These are phyloP conservation scores for Ormosia emarginata DNA, from an alignment of 306 rosid genomes.

Conservation along the genomic window DNA sequence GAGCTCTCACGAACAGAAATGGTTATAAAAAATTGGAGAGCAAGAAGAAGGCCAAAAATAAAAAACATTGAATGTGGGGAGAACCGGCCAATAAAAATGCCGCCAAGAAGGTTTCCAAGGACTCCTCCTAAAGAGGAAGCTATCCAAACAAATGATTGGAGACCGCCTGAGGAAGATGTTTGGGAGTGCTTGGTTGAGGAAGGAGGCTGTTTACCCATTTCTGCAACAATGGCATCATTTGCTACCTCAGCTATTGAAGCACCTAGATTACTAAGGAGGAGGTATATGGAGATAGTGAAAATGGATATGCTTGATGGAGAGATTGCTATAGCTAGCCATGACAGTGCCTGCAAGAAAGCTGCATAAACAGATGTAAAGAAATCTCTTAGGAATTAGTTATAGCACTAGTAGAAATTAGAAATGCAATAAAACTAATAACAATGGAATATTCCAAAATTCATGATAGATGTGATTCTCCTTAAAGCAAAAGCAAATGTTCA, in stretches of 20 bases:
- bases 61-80: conserved; percentile 63
- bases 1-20: conserved; percentile 55
- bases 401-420: not conserved
- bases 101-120: conserved; percentile 78
- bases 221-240: conserved; percentile 93
- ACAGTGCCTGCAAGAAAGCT: conserved; percentile 86
- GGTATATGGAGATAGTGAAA: conserved; percentile 53
- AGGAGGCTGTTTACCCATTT: conserved; percentile 55
- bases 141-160: conserved; percentile 89
- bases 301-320: conserved; percentile 63
- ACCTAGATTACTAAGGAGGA: conserved; percentile 85
- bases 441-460: not conserved
- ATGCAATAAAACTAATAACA: not conserved
- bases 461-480: not conserved
- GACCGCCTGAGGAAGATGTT: conserved; percentile 62
- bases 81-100: conserved; percentile 52
- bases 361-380: conserved; percentile 36
- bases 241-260: conserved; percentile 94
- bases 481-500: not conserved
- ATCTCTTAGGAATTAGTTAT: not conserved
- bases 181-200: conserved; percentile 41
- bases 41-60: conserved; percentile 52
- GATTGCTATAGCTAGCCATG: conserved; percentile 80
- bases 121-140: conserved; percentile 88
- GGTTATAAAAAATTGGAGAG: conserved; percentile 69